A percentile compares a stretch with the other conserved stretches of the same genome.
Evolutionary conservation across 768 basidiomycete species (phyloP).

Genomic region (Phlegmacium glaucopus): DNA sequence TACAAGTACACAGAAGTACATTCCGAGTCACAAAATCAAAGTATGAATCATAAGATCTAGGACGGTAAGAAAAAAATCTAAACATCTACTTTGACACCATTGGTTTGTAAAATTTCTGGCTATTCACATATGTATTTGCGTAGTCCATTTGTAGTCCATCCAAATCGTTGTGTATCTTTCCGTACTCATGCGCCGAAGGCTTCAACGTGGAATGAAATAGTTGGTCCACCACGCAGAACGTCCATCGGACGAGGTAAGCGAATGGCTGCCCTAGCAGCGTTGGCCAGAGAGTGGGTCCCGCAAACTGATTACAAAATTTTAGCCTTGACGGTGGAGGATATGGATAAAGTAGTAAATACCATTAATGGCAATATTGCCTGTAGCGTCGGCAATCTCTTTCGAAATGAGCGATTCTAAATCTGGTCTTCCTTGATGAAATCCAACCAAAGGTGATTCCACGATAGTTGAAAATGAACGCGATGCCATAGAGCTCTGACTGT

Average conservation of each 20-base stretch:
- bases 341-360: conserved; percentile 38
- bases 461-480: conserved; percentile 1
- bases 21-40: too few species aligned
- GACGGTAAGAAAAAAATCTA: too few species aligned
- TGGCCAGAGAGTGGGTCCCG: too few species aligned
- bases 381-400: conserved; percentile 15
- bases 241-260: conserved; percentile 33
- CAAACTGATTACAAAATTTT: conserved; percentile 46
- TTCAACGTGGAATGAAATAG: conserved; percentile 43
- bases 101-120: too few species aligned
- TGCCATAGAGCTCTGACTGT: too few species aligned
- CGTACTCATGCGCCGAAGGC: conserved; percentile 15
- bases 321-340: too few species aligned
- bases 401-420: conserved; percentile 36
- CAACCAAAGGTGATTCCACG: conserved; percentile 3
- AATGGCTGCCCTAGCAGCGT: conserved; percentile 40
- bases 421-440: conserved; percentile 35
- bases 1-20: too few species aligned
- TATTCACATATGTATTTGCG: too few species aligned
- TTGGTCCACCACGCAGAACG: conserved; percentile 42
- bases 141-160: too few species aligned
- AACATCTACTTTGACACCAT: too few species aligned
- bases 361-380: conserved; percentile 43
- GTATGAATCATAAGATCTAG: too few species aligned
- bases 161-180: too few species aligned